Conservation (phyloP, 192 early-diverging fungal species). For the Gamsiella multidivaricata region DNA sequence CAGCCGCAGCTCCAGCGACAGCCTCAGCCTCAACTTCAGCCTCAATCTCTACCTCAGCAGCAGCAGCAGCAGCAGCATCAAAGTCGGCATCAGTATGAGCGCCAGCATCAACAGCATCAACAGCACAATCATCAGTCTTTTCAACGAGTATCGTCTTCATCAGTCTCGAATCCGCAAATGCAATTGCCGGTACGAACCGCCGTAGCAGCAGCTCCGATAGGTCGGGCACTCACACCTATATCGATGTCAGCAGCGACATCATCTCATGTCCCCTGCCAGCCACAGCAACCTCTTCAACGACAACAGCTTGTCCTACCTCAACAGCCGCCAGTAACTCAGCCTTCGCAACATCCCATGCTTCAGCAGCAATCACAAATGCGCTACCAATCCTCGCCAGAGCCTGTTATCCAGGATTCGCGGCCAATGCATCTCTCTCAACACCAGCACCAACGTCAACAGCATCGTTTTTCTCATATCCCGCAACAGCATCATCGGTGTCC, state of each 20-base stretch:
- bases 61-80: neutral
- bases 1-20: conserved; percentile 1
- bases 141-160: neutral
- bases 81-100: conserved; percentile 2
- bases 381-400: neutral
- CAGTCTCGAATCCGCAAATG: neutral
- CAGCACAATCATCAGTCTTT: neutral
- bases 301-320: conserved; percentile 1
- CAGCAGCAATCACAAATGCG: conserved; percentile 7
- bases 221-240: neutral
- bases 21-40: conserved; percentile 12
- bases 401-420: neutral
- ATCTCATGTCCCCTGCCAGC: neutral
- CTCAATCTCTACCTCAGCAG: conserved; percentile 5
- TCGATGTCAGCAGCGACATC: neutral
- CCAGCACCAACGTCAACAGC: neutral
- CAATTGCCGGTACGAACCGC: neutral
- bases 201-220: neutral
- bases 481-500: conserved; percentile 3
- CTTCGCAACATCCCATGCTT: neutral
- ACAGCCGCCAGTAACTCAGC: neutral
- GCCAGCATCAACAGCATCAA: neutral
- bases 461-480: neutral
- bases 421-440: neutral
- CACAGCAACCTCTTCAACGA: conserved; percentile 9